phyloP scores from a whole-genome alignment of 768 basidiomycete genomes.

The Pleurotus citrinopileatus region DNA sequence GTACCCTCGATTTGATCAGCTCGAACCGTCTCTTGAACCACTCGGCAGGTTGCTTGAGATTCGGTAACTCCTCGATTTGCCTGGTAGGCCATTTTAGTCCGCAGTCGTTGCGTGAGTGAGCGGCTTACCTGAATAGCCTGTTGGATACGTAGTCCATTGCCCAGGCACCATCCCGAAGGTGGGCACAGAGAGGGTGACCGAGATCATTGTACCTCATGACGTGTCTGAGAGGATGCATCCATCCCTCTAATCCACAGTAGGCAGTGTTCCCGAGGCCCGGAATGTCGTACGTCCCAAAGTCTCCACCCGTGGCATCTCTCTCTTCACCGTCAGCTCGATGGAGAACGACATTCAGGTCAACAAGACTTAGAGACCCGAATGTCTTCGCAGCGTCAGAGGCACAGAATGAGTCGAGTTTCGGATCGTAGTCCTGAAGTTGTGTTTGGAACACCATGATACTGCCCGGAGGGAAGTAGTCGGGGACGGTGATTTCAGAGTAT shows the following conservation, averaged over 20 bases:
- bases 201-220: conserved; percentile 92
- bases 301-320: conserved; percentile 78
- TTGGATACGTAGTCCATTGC: conserved; percentile 83
- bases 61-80: conserved; percentile 61
- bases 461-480: conserved; percentile 92
- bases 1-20: conserved; percentile 65
- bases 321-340: conserved; percentile 91
- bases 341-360: conserved; percentile 88
- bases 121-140: conserved; percentile 66
- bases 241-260: conserved; percentile 96
- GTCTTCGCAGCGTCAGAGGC: conserved; percentile 67
- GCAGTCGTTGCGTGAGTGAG: neutral
- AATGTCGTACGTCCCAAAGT: conserved; percentile 80
- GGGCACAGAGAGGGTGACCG: conserved; percentile 86
- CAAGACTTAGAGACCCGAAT: conserved; percentile 69
- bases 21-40: conserved; percentile 94
- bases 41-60: conserved; percentile 62
- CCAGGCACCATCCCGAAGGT: conserved; percentile 88
- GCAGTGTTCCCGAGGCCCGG: conserved; percentile 71
- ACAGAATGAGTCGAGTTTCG: conserved; percentile 72
- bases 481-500: conserved; percentile 77
- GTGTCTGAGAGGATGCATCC: conserved; percentile 86
- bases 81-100: conserved; percentile 31
- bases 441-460: conserved; percentile 93
- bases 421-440: conserved; percentile 70